phyloP scores from a whole-genome alignment of 2,329 filamentous ascomycete species.

The Oidium heveae region DNA sequence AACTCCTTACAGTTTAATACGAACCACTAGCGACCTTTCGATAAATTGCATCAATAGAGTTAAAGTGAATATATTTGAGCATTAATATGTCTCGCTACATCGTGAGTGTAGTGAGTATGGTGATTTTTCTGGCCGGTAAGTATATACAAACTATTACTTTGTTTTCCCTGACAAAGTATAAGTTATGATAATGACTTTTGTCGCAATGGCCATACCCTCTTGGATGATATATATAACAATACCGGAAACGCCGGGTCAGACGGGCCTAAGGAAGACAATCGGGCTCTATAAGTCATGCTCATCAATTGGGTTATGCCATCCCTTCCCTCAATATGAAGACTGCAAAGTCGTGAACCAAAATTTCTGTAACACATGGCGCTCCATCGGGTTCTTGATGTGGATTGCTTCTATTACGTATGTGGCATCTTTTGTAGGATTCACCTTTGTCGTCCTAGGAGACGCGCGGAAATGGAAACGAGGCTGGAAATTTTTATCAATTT shows the following conservation, averaged over 20 bases:
- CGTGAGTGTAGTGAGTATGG: slow-evolving; percentile 18
- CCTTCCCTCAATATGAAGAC: slow-evolving; percentile 42
- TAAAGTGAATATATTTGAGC: slow-evolving; percentile 2
- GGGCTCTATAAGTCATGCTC: slow-evolving; percentile 68
- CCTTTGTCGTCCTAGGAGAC: slow-evolving; percentile 53
- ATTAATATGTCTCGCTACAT: slow-evolving; percentile 18
- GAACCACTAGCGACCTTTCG: neutral
- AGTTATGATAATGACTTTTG: slow-evolving; percentile 49
- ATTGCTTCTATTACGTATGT: slow-evolving; percentile 65
- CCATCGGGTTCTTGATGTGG: slow-evolving; percentile 65
- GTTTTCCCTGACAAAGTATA: slow-evolving; percentile 15
- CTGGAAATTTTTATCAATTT: slow-evolving; percentile 48
- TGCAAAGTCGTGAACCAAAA: slow-evolving; percentile 30
- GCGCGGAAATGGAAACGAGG: slow-evolving; percentile 57
- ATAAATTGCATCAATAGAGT: neutral
- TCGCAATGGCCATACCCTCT: slow-evolving; percentile 40
- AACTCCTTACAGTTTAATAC: neutral
- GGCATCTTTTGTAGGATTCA: slow-evolving; percentile 54
- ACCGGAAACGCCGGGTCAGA: slow-evolving; percentile 19
- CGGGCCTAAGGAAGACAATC: slow-evolving; percentile 34
- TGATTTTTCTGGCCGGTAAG: slow-evolving; percentile 20
- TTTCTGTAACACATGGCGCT: slow-evolving; percentile 86
- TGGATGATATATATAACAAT: slow-evolving; percentile 41
- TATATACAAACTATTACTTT: slow-evolving; percentile 6
- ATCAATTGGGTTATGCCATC: slow-evolving; percentile 31